Conservation (phyloP, 2,329 filamentous ascomycete genomes). For the Monosporascus ibericus region DNA sequence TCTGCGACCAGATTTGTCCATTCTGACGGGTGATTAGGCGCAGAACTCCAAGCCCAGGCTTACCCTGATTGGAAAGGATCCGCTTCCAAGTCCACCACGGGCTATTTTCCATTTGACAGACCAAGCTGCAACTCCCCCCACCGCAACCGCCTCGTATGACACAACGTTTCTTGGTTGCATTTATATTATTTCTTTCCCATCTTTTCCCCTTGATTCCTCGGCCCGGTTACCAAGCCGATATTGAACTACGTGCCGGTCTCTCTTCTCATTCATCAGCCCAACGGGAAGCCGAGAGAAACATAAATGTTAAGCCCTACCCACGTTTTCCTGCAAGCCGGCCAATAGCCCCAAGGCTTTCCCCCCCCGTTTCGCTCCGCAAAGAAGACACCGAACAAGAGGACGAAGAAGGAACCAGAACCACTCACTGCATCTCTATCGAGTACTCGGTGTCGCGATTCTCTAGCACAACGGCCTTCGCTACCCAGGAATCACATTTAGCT, state of each 20-base stretch:
- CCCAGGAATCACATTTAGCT: not conserved
- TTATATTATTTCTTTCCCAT: not conserved
- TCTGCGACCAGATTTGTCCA: slow-evolving; percentile 24
- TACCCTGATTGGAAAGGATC: slow-evolving; percentile 23
- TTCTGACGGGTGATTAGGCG: slow-evolving; percentile 26
- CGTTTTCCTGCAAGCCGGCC: not conserved
- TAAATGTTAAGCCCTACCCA: not conserved
- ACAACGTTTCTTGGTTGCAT: slow-evolving; percentile 1
- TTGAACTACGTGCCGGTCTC: not conserved
- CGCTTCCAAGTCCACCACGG: slow-evolving; percentile 11
- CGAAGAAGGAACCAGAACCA: not conserved
- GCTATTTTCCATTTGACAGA: not conserved
- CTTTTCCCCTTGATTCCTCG: not conserved
- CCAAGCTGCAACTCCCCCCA: slow-evolving; percentile 2
- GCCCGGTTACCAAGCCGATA: not conserved
- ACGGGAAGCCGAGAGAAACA: not conserved
- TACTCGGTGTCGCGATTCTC: not conserved
- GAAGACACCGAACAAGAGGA: not conserved
- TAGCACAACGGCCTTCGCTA: no score
- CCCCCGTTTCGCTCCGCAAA: not conserved
- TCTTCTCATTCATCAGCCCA: not conserved
- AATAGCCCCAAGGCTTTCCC: not conserved
- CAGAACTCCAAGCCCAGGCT: slow-evolving; percentile 16
- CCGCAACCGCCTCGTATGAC: slow-evolving; percentile 1
- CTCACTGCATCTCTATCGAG: not conserved